These are phyloP conservation scores for Apophysomyces elegans DNA, from an alignment of 371 early-diverging fungal species.

Conservation along the genomic window DNA sequence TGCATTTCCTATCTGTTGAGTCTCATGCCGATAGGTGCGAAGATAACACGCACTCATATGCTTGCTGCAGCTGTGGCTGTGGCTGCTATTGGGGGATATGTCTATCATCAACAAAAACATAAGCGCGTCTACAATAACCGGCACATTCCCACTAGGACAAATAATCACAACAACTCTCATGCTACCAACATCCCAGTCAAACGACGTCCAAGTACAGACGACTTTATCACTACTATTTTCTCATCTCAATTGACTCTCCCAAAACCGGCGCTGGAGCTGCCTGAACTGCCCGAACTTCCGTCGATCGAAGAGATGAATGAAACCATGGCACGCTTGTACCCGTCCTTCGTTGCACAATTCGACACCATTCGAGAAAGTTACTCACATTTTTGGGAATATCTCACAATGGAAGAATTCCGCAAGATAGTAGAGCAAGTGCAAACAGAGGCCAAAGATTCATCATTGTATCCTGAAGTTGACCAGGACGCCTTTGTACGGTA, in stretches of 20 bases:
- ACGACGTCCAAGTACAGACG: background rate
- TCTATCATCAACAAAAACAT: background rate
- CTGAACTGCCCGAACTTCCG: conserved; percentile 10
- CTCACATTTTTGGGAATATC: conserved; percentile 16
- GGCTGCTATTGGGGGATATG: background rate
- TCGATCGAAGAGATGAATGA: conserved; percentile 21
- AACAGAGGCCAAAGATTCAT: conserved; percentile 12
- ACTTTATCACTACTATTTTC: background rate
- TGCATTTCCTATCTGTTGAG: background rate
- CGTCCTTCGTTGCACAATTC: conserved; percentile 16
- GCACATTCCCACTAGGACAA: background rate
- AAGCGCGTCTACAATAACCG: background rate
- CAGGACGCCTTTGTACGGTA: conserved; percentile 30
- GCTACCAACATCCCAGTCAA: background rate
- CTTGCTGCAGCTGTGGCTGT: conserved; percentile 5
- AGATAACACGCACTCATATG: background rate
- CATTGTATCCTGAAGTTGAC: conserved; percentile 22
- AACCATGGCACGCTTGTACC: conserved; percentile 18
- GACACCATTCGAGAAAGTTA: conserved; percentile 23
- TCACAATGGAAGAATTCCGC: conserved; percentile 24
- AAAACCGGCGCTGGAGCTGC: conserved; percentile 14
- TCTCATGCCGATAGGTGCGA: background rate
- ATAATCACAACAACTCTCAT: background rate
- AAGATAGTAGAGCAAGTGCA: conserved; percentile 19
- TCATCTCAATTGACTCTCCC: background rate